Percentiles rank a stretch among this genome's conserved stretches.
Conservation (phyloP, 2,329 filamentous ascomycete genomes). For the Cordyceps fumosorosea region DNA sequence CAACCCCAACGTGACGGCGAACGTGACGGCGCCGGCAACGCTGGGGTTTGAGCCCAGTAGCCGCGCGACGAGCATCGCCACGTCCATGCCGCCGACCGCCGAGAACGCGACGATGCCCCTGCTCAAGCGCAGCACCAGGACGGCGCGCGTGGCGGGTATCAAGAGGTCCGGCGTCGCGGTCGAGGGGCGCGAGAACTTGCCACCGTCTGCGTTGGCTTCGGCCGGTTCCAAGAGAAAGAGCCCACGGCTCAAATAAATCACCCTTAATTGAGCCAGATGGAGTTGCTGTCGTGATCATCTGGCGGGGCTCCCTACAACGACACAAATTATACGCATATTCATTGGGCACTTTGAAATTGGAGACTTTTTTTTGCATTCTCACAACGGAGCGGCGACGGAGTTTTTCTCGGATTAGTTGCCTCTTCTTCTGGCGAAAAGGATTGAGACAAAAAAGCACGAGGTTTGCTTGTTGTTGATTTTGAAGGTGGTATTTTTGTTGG, state of each 20-base stretch:
- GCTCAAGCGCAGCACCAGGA: constrained; percentile 38
- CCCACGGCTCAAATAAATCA: constrained; percentile 37
- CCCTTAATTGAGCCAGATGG: neutral
- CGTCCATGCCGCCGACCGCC: constrained; percentile 28
- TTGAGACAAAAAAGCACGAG: neutral
- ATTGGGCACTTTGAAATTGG: neutral
- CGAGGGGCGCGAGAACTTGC: constrained; percentile 48
- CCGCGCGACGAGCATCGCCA: constrained; percentile 28
- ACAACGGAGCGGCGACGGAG: neutral
- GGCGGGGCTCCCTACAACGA: neutral
- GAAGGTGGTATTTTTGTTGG: neutral
- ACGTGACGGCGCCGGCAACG: constrained; percentile 28
- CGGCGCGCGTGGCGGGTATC: constrained; percentile 24
- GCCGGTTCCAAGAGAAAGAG: constrained; percentile 46
- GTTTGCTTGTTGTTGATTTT: neutral
- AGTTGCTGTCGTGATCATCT: neutral
- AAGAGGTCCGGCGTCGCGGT: constrained; percentile 27
- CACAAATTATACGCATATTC: neutral
- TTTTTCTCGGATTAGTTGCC: neutral
- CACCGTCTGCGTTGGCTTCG: constrained; percentile 23
- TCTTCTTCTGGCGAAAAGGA: neutral
- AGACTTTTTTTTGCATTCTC: neutral
- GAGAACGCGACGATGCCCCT: constrained; percentile 38
- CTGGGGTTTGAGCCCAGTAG: constrained; percentile 32
- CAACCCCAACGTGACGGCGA: constrained; percentile 44